A percentile compares a stretch with the other conserved stretches of the same genome.
These are phyloP conservation scores for Lactifluus volemus DNA, from an alignment of 768 basidiomycete species.

Conservation along the genomic window DNA sequence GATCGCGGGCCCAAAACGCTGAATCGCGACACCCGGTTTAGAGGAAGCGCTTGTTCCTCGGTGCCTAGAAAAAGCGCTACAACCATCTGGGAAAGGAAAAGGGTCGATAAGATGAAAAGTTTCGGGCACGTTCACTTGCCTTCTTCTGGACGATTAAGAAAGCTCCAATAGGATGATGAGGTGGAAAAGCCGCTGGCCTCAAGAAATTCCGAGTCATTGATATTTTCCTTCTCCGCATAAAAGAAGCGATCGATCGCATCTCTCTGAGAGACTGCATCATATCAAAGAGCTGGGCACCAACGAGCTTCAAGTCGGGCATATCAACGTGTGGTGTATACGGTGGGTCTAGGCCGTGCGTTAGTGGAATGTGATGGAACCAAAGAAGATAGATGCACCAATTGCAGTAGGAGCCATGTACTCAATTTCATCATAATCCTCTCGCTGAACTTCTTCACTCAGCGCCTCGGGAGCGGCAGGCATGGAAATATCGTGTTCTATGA, in stretches of 20 bases:
- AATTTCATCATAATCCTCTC: constrained; percentile 23
- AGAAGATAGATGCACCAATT: background rate
- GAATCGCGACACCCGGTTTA: background rate
- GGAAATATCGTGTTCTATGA: constrained; percentile 46
- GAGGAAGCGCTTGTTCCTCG: too few relatives aligned
- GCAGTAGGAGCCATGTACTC: background rate
- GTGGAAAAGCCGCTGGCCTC: background rate
- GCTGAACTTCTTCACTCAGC: constrained; percentile 18
- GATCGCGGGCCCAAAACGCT: background rate
- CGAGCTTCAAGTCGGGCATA: background rate
- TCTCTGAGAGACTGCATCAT: background rate
- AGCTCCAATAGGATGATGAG: background rate
- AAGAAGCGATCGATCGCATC: background rate
- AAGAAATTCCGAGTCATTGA: background rate
- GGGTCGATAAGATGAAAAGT: too few relatives aligned
- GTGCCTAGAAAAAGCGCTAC: too few relatives aligned
- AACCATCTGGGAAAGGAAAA: too few relatives aligned
- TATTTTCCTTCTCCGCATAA: background rate
- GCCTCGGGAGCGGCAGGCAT: constrained; percentile 22
- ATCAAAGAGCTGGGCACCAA: background rate
- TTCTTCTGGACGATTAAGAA: background rate
- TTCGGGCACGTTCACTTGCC: background rate
- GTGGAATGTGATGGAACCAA: background rate
- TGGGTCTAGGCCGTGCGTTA: background rate
- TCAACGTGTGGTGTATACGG: background rate